phyloP scores from a whole-genome alignment of 768 basidiomycete genomes.

The Hortiboletus campestris region DNA sequence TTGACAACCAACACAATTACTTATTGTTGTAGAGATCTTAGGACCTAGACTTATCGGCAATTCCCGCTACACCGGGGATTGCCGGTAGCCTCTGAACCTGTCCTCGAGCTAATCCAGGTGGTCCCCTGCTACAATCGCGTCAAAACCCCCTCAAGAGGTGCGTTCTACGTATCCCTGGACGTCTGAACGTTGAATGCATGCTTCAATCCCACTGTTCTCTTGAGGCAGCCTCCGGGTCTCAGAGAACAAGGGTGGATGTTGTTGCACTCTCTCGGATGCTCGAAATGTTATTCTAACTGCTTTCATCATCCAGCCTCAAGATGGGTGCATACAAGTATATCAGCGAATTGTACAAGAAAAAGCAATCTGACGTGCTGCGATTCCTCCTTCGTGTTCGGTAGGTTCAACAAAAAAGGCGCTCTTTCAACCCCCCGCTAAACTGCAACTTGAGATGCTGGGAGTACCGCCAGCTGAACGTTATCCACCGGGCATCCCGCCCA shows the following conservation, averaged over 20 bases:
- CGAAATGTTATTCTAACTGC: conserved; percentile 9
- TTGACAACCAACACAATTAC: conserved; percentile 23
- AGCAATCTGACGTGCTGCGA: conserved; percentile 94
- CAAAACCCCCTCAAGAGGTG: conserved; percentile 29
- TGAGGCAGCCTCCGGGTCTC: conserved; percentile 5
- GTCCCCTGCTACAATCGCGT: conserved; percentile 11
- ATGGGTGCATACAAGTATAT: conserved; percentile 98
- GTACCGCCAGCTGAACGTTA: conserved; percentile 96
- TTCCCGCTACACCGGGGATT: conserved; percentile 22
- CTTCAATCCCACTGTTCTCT: not conserved
- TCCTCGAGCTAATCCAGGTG: conserved; percentile 1
- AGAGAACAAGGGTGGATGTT: conserved; percentile 24
- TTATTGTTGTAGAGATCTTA: conserved; percentile 15
- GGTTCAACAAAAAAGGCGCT: conserved; percentile 23
- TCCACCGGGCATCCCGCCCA: conserved; percentile 96
- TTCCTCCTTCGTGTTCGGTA: conserved; percentile 97
- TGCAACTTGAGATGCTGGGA: conserved; percentile 80
- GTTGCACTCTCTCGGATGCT: conserved; percentile 15
- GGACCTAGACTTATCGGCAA: conserved; percentile 19
- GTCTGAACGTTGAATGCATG: not conserved
- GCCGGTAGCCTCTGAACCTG: conserved; percentile 7
- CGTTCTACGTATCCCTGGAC: conserved; percentile 13
- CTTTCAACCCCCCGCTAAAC: conserved; percentile 2
- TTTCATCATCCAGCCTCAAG: conserved; percentile 41
- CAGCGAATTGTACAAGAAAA: conserved; percentile 97